Evolutionary conservation across 2,329 filamentous ascomycete genomes (phyloP).

Genomic region (Colletotrichum karsti): DNA sequence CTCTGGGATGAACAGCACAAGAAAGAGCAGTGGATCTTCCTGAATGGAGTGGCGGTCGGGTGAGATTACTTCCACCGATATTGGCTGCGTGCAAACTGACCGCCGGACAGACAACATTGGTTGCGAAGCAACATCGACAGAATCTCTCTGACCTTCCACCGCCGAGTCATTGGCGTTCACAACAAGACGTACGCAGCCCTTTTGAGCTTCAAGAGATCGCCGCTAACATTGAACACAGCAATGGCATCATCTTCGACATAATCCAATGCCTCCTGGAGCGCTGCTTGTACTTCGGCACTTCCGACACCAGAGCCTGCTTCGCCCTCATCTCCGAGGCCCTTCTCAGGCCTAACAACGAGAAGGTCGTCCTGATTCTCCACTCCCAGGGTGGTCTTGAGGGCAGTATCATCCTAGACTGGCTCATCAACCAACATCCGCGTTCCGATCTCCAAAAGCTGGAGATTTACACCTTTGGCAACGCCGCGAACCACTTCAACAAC

Average conservation of each 20-base stretch:
- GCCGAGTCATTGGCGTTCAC: constrained; percentile 77
- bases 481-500: constrained; percentile 85
- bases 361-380: constrained; percentile 79
- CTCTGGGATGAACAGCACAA: constrained; percentile 44
- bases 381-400: constrained; percentile 82
- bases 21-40: constrained; percentile 80
- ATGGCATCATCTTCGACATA: constrained; percentile 78
- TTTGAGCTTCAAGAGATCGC: too few relatives aligned
- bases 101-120: constrained; percentile 63
- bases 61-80: constrained; percentile 41
- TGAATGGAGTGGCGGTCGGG: constrained; percentile 77
- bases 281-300: constrained; percentile 76
- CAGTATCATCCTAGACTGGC: constrained; percentile 78
- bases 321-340: constrained; percentile 69
- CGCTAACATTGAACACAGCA: constrained; percentile 34
- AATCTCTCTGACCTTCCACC: constrained; percentile 75
- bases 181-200: constrained; percentile 65
- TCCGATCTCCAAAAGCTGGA: constrained; percentile 74
- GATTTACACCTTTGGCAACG: constrained; percentile 81
- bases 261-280: constrained; percentile 82
- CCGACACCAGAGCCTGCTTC: constrained; percentile 71
- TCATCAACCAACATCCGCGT: constrained; percentile 75
- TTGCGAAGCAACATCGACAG: constrained; percentile 76
- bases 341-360: constrained; percentile 67
- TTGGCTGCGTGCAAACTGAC: not conserved